Evolutionary conservation across 805 yeast species (phyloP).

Genomic region (Cyberlindnera suaveolens): DNA sequence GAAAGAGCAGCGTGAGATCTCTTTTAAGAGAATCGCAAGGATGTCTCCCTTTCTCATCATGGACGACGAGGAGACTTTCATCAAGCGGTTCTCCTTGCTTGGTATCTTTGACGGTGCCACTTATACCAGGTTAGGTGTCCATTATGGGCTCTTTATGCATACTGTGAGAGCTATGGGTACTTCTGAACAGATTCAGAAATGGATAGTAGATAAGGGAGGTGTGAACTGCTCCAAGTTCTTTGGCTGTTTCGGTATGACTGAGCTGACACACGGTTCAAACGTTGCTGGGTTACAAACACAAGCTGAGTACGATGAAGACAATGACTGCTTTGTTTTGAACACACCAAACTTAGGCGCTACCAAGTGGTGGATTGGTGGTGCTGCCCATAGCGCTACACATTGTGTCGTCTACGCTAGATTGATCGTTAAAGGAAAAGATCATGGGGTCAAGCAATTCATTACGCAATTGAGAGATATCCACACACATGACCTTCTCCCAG

Average conservation of each 20-base stretch:
- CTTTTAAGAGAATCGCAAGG: constrained; percentile 42
- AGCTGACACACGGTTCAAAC: constrained; percentile 86
- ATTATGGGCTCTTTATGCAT: constrained; percentile 73
- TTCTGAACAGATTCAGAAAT: constrained; percentile 69
- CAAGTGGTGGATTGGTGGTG: constrained; percentile 99
- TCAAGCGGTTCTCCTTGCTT: constrained; percentile 48
- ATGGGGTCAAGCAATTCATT: constrained; percentile 91
- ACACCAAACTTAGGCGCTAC: constrained; percentile 92
- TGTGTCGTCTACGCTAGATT: constrained; percentile 77
- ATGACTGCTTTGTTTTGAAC: constrained; percentile 64
- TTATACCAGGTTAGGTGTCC: constrained; percentile 80
- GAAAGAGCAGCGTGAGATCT: constrained; percentile 48
- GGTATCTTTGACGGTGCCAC: constrained; percentile 71
- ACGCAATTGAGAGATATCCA: constrained; percentile 82
- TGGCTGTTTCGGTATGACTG: constrained; percentile 94
- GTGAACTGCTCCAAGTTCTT: constrained; percentile 47
- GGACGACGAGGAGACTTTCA: constrained; percentile 35
- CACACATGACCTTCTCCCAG: constrained; percentile 63
- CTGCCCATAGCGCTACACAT: constrained; percentile 91
- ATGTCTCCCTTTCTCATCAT: constrained; percentile 49
- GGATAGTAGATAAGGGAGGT: constrained; percentile 70
- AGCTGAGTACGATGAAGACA: constrained; percentile 64
- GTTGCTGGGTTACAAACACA: constrained; percentile 89
- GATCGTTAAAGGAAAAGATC: constrained; percentile 73
- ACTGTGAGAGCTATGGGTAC: constrained; percentile 86